Evolutionary conservation across 2,329 filamentous ascomycete species (phyloP).

Genomic region (Ophioceras dolichostomum): DNA sequence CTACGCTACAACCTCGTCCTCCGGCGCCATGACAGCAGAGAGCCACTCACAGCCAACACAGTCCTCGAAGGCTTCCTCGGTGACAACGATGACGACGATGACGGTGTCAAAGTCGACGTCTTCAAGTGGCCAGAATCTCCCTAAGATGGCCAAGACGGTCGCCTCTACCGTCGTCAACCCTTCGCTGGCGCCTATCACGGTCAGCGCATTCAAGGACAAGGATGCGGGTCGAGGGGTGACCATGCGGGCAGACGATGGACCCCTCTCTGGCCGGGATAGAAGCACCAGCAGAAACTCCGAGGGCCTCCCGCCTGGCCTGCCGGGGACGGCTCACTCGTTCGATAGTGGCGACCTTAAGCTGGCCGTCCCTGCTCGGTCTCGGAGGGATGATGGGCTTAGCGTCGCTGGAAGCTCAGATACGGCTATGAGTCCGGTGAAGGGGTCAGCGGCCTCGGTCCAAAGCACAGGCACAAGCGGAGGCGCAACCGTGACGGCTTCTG

Average conservation of each 20-base stretch:
- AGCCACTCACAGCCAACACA: constrained; percentile 25
- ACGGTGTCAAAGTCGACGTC: constrained; percentile 28
- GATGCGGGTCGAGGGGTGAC: constrained; percentile 28
- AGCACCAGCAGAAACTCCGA: constrained; percentile 30
- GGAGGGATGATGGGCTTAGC: constrained; percentile 30
- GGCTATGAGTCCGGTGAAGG: constrained; percentile 29
- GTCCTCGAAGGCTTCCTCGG: constrained; percentile 35
- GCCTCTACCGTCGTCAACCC: constrained; percentile 29
- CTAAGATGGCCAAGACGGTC: constrained; percentile 29
- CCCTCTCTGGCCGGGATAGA: constrained; percentile 21
- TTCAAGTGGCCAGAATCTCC: constrained; percentile 24
- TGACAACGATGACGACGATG: constrained; percentile 33
- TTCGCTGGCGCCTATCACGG: constrained; percentile 34
- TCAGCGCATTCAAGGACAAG: constrained; percentile 34
- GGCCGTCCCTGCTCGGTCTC: constrained; percentile 13
- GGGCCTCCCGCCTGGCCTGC: constrained; percentile 2
- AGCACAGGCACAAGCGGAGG: constrained; percentile 1
- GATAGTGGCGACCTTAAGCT: constrained; percentile 16
- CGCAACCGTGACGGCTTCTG: constrained; percentile 13
- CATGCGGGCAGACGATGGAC: constrained; percentile 28
- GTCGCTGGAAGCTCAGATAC: constrained; percentile 31
- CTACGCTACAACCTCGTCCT: constrained; percentile 23
- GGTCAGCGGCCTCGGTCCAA: constrained; percentile 7
- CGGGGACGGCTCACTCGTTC: constrained; percentile 1
- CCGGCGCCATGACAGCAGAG: constrained; percentile 23